Percentiles rank a stretch among this genome's conserved stretches.
phyloP scores from a whole-genome alignment of 1,284 basidiomycete species.

The Malassezia cuniculi region DNA sequence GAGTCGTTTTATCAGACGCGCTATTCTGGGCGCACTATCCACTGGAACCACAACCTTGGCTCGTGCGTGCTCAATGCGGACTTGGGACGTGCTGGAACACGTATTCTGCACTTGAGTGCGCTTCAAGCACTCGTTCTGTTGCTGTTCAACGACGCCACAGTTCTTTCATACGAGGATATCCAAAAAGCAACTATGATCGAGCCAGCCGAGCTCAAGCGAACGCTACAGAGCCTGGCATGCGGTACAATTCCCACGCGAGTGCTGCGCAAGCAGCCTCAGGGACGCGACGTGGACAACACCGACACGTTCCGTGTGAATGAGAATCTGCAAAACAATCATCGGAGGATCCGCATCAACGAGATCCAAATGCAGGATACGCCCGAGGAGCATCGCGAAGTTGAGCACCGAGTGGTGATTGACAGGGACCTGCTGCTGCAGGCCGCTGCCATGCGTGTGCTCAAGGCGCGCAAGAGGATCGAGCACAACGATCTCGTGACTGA shows the following conservation, averaged over 20 bases:
- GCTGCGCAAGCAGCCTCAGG: constrained; percentile 63
- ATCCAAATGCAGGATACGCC: constrained; percentile 85
- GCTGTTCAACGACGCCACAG: constrained; percentile 60
- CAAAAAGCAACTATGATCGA: constrained; percentile 57
- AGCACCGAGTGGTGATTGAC: constrained; percentile 70
- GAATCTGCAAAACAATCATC: constrained; percentile 64
- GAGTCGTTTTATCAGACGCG: constrained; percentile 32
- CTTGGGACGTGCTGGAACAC: constrained; percentile 52
- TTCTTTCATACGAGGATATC: constrained; percentile 60
- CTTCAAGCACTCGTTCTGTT: constrained; percentile 76
- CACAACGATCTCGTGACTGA: constrained; percentile 36
- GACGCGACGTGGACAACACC: constrained; percentile 62
- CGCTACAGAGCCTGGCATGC: constrained; percentile 79
- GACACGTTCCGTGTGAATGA: constrained; percentile 74
- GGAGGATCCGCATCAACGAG: constrained; percentile 82
- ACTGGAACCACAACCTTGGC: constrained; percentile 42
- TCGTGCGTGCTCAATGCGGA: constrained; percentile 26
- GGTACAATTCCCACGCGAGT: constrained; percentile 68
- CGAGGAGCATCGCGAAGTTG: constrained; percentile 74
- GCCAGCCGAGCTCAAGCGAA: constrained; percentile 58
- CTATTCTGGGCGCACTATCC: constrained; percentile 34
- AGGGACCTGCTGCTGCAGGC: constrained; percentile 76
- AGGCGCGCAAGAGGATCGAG: constrained; percentile 37
- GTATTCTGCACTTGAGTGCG: constrained; percentile 79
- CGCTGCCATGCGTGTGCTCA: constrained; percentile 54